Conservation (phyloP, 73 alveolate species). For the Paramecium tetraurelia region DNA sequence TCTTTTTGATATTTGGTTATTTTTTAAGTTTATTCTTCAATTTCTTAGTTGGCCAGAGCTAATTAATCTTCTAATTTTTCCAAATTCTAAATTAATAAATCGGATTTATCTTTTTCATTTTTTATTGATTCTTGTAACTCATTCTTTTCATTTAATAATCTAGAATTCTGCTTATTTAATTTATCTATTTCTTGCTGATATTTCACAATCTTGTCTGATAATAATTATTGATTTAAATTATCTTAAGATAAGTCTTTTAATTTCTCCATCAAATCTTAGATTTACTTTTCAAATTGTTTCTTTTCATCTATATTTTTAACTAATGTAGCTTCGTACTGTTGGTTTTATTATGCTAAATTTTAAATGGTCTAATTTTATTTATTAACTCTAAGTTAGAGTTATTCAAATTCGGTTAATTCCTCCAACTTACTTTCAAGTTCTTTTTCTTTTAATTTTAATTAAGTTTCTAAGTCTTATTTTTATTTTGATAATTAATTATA, state of each 20-base stretch:
- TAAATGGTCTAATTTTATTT: not conserved
- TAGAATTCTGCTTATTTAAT: not conserved
- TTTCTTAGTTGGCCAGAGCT: not conserved
- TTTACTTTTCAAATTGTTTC: not conserved
- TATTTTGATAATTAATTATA: not conserved
- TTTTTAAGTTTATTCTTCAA: not conserved
- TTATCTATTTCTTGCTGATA: not conserved
- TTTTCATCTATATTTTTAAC: not conserved
- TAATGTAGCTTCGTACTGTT: not conserved
- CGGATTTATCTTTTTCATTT: not conserved
- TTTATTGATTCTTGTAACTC: not conserved
- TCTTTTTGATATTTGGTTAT: not conserved
- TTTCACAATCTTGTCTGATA: not conserved
- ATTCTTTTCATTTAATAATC: not conserved
- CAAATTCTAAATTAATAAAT: not conserved
- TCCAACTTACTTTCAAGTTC: not conserved
- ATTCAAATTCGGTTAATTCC: not conserved
- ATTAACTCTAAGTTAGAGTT: not conserved
- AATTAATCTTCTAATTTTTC: not conserved
- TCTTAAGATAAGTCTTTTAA: not conserved
- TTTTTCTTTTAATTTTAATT: not conserved
- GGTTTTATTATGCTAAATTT: not conserved
- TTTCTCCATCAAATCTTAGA: not conserved
- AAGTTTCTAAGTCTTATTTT: not conserved
- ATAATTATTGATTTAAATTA: not conserved